These are phyloP conservation scores for Syzygium aromaticum DNA, from an alignment of 345 rosid species.

Conservation along the genomic window DNA sequence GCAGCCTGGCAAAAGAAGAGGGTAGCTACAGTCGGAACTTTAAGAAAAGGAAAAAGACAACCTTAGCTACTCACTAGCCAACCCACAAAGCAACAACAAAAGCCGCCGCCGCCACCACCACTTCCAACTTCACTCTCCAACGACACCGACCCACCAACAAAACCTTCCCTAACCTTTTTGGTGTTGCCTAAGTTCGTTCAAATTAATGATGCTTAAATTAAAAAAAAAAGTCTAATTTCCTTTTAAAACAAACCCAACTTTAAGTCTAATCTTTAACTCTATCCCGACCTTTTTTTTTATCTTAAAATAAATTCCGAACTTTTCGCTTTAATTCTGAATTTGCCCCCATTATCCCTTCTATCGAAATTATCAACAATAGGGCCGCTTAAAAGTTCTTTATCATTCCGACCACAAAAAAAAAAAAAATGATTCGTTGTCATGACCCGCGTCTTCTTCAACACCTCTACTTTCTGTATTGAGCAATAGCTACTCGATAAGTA, in stretches of 20 bases:
- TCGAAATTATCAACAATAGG: too few species aligned
- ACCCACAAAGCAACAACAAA: neutral
- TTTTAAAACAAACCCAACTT: neutral
- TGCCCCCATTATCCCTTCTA: neutral
- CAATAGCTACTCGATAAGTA: fast-evolving
- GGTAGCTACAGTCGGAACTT: neutral
- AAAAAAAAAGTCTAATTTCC: neutral
- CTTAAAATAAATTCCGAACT: neutral
- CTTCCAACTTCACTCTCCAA: neutral
- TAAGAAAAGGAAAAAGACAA: neutral
- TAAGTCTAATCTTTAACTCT: neutral
- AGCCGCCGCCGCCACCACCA: neutral
- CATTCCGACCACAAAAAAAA: neutral
- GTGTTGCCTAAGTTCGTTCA: neutral
- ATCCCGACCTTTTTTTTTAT: neutral
- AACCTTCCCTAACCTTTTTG: neutral
- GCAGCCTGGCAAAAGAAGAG: neutral
- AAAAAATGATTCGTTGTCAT: fast-evolving
- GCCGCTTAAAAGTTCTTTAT: fast-evolving
- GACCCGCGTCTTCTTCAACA: neutral
- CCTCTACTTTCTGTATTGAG: neutral
- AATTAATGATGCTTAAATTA: neutral
- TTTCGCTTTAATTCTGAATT: neutral
- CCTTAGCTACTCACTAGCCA: neutral
- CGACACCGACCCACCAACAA: neutral